Conservation (phyloP, 2,329 filamentous ascomycete genomes). For the Beauveria bassiana region DNA sequence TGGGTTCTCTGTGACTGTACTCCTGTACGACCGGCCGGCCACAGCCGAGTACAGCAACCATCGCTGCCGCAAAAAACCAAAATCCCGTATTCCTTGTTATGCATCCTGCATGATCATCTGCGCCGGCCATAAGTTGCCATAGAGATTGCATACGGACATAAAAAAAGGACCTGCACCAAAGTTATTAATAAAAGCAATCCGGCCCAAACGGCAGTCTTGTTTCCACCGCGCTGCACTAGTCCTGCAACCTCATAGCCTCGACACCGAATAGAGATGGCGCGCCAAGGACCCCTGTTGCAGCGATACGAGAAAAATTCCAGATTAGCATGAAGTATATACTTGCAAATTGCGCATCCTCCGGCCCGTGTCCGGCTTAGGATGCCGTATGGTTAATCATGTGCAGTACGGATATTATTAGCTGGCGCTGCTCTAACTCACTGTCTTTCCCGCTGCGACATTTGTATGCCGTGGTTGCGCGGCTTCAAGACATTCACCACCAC, state of each 20-base stretch:
- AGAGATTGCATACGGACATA: too few species aligned
- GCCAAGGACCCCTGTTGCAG: conserved; percentile 2
- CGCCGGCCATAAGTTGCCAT: too few species aligned
- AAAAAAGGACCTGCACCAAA: background rate
- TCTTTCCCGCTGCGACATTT: too few species aligned
- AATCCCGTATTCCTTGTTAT: background rate
- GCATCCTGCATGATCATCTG: background rate
- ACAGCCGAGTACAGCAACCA: too few species aligned
- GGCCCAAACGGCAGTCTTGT: conserved; percentile 1
- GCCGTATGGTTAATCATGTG: background rate
- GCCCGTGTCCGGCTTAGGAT: background rate
- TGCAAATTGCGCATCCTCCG: background rate
- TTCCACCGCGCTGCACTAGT: background rate
- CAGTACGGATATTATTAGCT: background rate
- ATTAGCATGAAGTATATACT: background rate
- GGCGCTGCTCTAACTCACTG: background rate
- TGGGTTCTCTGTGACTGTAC: too few species aligned
- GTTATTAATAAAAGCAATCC: background rate
- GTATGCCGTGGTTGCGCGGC: background rate
- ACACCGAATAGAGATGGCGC: background rate
- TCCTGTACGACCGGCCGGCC: too few species aligned
- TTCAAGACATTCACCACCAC: background rate
- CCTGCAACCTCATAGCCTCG: background rate
- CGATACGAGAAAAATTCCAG: background rate
- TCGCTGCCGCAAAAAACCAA: too few species aligned